Evolutionary conservation across 345 rosid species (phyloP).

Genomic region (Lepidium sativum): DNA sequence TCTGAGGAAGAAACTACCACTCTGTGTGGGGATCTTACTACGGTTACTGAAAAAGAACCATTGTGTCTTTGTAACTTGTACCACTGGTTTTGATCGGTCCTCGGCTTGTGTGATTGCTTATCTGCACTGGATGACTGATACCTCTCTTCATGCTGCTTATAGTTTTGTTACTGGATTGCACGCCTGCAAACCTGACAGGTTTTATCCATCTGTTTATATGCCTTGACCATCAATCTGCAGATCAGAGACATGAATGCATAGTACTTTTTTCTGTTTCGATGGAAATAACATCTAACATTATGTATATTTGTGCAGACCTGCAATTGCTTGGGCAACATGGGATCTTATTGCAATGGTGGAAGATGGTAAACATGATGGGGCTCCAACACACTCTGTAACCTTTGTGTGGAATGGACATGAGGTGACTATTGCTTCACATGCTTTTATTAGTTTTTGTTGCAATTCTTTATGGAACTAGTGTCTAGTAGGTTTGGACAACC

Average conservation of each 20-base stretch:
- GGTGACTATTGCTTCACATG: conserved; percentile 35
- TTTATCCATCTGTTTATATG: background rate
- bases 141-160: conserved; percentile 81
- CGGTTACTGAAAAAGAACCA: conserved; percentile 82
- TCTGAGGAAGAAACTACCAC: conserved; percentile 80
- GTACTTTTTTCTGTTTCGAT: background rate
- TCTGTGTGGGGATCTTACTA: conserved; percentile 71
- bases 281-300: background rate
- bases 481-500: background rate
- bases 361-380: conserved; percentile 61
- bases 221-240: conserved; percentile 3
- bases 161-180: conserved; percentile 80
- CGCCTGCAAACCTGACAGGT: conserved; percentile 81
- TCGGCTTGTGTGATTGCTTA: conserved; percentile 86
- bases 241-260: background rate
- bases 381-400: conserved; percentile 85
- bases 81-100: conserved; percentile 84
- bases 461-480: background rate
- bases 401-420: conserved; percentile 94
- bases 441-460: background rate
- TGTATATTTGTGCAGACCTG: conserved; percentile 44
- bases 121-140: conserved; percentile 97
- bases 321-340: conserved; percentile 99
- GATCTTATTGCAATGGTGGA: conserved; percentile 93
- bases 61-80: conserved; percentile 79